These are phyloP conservation scores for Starmerella scarabaei DNA, from an alignment of 805 yeast species.

Conservation along the genomic window DNA sequence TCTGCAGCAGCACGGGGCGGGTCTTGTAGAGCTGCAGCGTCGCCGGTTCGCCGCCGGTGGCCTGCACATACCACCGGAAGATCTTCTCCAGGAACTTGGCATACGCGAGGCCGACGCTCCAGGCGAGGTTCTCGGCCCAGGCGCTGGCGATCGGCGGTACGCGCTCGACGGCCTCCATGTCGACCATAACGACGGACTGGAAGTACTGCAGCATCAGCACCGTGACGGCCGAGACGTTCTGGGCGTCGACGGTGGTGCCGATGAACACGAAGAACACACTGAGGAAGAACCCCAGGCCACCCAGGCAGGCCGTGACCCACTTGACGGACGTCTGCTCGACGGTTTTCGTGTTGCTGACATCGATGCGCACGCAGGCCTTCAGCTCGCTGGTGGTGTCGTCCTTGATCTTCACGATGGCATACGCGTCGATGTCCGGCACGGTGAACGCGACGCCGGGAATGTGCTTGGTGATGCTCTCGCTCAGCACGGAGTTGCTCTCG, in stretches of 20 bases:
- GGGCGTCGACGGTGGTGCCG: conserved; percentile 81
- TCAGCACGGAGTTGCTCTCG: conserved; percentile 48
- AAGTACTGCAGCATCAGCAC: conserved; percentile 73
- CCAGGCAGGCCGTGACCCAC: conserved; percentile 88
- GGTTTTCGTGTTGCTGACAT: conserved; percentile 64
- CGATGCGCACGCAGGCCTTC: conserved; percentile 64
- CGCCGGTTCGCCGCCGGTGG: conserved; percentile 81
- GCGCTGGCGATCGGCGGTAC: conserved; percentile 88
- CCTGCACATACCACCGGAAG: conserved; percentile 86
- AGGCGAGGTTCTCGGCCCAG: conserved; percentile 83
- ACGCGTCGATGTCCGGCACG: conserved; percentile 80
- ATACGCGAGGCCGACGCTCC: conserved; percentile 88
- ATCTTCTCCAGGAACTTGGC: conserved; percentile 70
- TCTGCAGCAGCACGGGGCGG: conserved; percentile 61
- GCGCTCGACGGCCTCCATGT: conserved; percentile 73
- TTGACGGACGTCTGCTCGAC: conserved; percentile 69
- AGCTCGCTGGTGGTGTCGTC: conserved; percentile 28
- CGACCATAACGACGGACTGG: conserved; percentile 72
- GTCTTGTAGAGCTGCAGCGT: conserved; percentile 46
- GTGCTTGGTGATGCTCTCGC: conserved; percentile 35
- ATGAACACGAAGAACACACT: conserved; percentile 74
- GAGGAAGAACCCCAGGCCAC: conserved; percentile 72
- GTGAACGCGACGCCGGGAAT: conserved; percentile 78
- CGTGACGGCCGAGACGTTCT: conserved; percentile 77
- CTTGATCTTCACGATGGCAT: conserved; percentile 42